phyloP scores from a whole-genome alignment of 768 basidiomycete genomes.

The Plicaturopsis crispa region DNA sequence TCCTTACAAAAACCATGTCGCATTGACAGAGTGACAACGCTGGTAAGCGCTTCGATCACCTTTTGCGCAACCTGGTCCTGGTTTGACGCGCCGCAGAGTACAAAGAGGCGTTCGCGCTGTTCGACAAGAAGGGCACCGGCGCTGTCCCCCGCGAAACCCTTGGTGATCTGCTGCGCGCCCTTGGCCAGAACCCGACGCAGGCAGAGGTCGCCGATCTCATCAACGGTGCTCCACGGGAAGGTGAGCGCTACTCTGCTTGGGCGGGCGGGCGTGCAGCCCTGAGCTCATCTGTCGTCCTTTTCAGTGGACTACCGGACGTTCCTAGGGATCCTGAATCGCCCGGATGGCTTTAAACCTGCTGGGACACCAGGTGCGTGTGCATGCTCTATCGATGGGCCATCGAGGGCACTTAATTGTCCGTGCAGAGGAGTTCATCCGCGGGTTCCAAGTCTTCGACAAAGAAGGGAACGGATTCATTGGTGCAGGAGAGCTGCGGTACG shows the following conservation, averaged over 20 bases:
- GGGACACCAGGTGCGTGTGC: constrained; percentile 78
- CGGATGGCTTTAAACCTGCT: constrained; percentile 95
- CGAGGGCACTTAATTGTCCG: neutral
- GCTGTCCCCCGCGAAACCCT: constrained; percentile 82
- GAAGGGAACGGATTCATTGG: constrained; percentile 90
- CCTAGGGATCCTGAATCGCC: constrained; percentile 84
- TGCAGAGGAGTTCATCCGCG: constrained; percentile 98
- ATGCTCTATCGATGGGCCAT: neutral
- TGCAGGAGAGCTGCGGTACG: constrained; percentile 87
- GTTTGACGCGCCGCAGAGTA: constrained; percentile 52
- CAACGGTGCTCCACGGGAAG: constrained; percentile 63
- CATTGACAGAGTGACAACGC: constrained; percentile 51
- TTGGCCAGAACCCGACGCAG: constrained; percentile 99
- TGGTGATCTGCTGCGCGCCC: constrained; percentile 86
- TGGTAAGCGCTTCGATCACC: constrained; percentile 20
- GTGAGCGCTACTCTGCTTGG: constrained; percentile 29
- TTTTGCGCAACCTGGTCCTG: neutral
- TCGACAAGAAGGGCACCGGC: constrained; percentile 94
- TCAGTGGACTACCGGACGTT: constrained; percentile 92
- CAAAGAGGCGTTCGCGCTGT: constrained; percentile 95
- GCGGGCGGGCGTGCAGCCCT: neutral
- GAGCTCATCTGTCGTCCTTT: neutral
- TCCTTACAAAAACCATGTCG: constrained; percentile 1
- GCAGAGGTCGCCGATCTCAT: constrained; percentile 89
- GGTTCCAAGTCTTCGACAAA: constrained; percentile 98